Evolutionary conservation across 208 protist genomes (phyloP), one percentile per base, ranked within the genome.

Genomic region (Tritrichomonas foetus): DNA sequence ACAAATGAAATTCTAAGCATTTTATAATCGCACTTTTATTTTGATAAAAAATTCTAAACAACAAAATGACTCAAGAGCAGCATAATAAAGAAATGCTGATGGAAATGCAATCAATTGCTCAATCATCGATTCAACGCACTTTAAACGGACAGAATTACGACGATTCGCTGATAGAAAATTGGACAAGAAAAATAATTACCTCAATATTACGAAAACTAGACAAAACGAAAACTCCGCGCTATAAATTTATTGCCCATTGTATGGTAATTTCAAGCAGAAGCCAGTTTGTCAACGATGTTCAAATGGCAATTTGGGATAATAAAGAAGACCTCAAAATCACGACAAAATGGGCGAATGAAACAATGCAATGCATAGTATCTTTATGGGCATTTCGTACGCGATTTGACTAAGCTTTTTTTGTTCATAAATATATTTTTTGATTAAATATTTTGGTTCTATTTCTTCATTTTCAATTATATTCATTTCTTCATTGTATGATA

Each of bases 301-400:
- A 89, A 30, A 89, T 89, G 25, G 78, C 78, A 39, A 47, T 53
- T 57, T 89, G 47, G 47, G 78, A 89, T 36, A 39, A 1, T 39
- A 25, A 89, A 55, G 41, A 89, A 39, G 78, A 89, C 47, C 8
- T 57, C 3, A 89, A 89, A 89, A 89, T 89, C 16, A 89, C 78
- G 20, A 89, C 78, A 39, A 89, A 89, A 50, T 89, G 78, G 78
- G 78, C 78, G 22, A 89, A 89, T 50, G 78, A 89, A 89, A 61
- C 78, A 22, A 89, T 89, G 78, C 78, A 89, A 30, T 89, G 78
- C 16, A 89, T 89, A 53, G 22, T 57, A 33, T 89, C 78, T 36
- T 27, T 89, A 8, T 89, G 78, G 78, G 78, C 41, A 57, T 89
- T 89, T 30, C 25, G 78, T 41, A 89, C 78, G 11, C 8, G 78